A percentile compares a stretch with the other conserved stretches of the same genome.
Evolutionary conservation across 257 asterid genomes (phyloP).

Genomic region (Rehmannia glutinosa): DNA sequence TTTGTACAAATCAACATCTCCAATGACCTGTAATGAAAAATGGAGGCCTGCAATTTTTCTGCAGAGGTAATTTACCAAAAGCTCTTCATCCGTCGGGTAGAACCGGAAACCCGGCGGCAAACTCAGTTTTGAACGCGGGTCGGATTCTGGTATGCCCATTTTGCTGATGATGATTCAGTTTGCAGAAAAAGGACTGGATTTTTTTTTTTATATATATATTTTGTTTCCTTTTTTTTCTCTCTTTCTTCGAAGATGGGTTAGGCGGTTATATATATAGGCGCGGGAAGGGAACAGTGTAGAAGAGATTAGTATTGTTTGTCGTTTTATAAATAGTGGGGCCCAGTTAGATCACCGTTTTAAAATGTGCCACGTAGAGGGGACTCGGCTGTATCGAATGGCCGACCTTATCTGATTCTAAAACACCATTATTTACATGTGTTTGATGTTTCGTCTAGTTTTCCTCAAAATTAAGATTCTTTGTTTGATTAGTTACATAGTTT

Average conservation of each 20-base stretch:
- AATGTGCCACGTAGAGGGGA: conserved; percentile 41
- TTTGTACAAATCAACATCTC: conserved; percentile 74
- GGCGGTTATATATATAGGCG: conserved; percentile 41
- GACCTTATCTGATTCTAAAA: conserved; percentile 48
- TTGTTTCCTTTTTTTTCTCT: neutral
- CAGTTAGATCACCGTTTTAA: conserved; percentile 31
- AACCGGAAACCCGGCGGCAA: conserved; percentile 93
- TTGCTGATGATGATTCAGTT: neutral
- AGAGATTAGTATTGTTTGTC: conserved; percentile 33
- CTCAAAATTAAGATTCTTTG: too few species aligned
- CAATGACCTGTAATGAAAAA: conserved; percentile 62
- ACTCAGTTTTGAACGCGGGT: conserved; percentile 72
- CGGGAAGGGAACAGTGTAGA: conserved; percentile 19
- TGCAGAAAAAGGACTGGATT: neutral
- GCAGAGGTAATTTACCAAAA: conserved; percentile 72
- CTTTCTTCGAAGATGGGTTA: neutral
- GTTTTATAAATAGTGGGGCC: conserved; percentile 26
- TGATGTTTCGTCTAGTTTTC: too few species aligned
- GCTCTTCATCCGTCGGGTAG: conserved; percentile 89
- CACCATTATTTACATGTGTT: too few species aligned
- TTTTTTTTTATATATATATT: neutral
- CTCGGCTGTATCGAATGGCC: conserved; percentile 40
- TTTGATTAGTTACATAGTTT: too few species aligned
- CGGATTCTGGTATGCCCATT: conserved; percentile 65
- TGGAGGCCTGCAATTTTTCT: conserved; percentile 75